Evolutionary conservation across 129 eudicot genomes (phyloP).

Genomic region (Ambrosia artemisiifolia): DNA sequence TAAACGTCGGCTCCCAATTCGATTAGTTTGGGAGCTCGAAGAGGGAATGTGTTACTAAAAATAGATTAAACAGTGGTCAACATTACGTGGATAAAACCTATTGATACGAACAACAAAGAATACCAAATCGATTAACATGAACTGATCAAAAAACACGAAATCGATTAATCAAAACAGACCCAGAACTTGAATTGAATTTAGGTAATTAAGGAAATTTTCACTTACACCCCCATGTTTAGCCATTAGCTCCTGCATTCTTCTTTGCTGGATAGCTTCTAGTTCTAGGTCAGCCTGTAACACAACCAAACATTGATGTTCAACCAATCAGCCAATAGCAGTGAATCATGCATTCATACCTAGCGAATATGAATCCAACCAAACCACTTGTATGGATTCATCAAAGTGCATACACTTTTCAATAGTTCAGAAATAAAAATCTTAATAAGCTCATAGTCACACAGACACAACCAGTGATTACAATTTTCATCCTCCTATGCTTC

Average conservation of each 20-base stretch:
- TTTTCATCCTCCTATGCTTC: neutral
- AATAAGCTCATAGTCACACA: neutral
- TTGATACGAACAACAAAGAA: no score
- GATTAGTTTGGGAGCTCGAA: no score
- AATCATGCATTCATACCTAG: conserved; percentile 1
- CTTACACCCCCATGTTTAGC: conserved; percentile 76
- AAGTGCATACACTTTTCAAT: no score
- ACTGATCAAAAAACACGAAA: neutral
- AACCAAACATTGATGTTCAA: neutral
- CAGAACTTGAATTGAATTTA: neutral
- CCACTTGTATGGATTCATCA: neutral
- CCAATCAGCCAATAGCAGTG: conserved; percentile 8
- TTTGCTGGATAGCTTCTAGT: conserved; percentile 87
- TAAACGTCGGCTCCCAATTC: no score
- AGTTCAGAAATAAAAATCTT: neutral
- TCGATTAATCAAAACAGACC: conserved; percentile 31
- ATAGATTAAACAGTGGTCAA: no score
- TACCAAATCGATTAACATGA: no score
- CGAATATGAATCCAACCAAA: neutral
- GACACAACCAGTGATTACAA: neutral
- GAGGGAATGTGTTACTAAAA: no score
- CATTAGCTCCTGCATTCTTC: conserved; percentile 97
- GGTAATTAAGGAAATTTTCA: neutral
- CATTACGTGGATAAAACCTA: no score
- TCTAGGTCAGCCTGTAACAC: conserved; percentile 79